Conservation (phyloP, 495 filamentous ascomycete species). For the Penicillium mononematosum region DNA sequence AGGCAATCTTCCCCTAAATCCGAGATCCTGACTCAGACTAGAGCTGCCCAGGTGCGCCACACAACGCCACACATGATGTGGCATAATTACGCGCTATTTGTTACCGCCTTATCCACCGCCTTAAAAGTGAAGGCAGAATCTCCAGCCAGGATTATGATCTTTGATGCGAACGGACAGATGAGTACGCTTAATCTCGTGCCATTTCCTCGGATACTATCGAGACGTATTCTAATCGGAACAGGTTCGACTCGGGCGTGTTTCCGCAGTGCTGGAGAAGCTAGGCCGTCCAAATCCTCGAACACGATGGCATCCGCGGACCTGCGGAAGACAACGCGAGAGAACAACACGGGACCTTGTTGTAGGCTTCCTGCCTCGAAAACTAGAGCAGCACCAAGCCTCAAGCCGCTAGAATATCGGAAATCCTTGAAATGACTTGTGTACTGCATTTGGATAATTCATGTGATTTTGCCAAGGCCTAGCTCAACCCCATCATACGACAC, state of each 20-base stretch:
- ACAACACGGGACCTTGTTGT: not conserved
- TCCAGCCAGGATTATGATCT: not conserved
- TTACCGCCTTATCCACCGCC: not conserved
- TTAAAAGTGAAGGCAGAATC: not conserved
- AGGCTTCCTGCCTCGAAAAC: no score
- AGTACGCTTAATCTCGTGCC: not conserved
- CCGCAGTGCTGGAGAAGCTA: not conserved
- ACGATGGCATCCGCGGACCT: not conserved
- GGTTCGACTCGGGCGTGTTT: not conserved
- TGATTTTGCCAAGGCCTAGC: conserved; percentile 2
- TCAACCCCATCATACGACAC: not conserved
- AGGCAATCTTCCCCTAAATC: conserved; percentile 8
- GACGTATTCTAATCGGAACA: not conserved
- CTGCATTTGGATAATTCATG: not conserved
- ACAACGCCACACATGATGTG: not conserved
- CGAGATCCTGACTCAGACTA: conserved; percentile 1
- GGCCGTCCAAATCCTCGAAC: not conserved
- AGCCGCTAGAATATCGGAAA: not conserved
- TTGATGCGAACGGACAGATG: not conserved
- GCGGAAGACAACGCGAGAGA: not conserved
- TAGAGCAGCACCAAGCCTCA: not conserved
- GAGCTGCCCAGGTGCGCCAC: not conserved
- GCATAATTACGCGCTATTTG: not conserved
- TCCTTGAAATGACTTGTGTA: not conserved
- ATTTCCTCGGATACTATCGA: not conserved